These are phyloP conservation scores for Camellia granthamiana DNA, from an alignment of 148 eudicot species.

Conservation along the genomic window DNA sequence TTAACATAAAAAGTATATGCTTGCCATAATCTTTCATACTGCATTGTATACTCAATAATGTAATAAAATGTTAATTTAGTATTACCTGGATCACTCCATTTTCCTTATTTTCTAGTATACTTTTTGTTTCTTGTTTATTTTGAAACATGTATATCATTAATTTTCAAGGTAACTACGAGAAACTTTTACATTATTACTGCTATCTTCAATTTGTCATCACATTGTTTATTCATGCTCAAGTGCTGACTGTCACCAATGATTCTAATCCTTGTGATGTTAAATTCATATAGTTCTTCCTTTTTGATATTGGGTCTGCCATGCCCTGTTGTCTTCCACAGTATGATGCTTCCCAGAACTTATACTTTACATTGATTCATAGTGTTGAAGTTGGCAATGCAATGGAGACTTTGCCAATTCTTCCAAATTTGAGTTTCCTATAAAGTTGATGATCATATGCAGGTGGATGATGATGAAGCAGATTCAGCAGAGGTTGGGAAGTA, in stretches of 20 bases:
- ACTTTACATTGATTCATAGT: too few relatives aligned
- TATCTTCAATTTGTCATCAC: neutral
- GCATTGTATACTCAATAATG: neutral
- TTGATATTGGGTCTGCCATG: neutral
- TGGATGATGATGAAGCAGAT: constrained; percentile 67
- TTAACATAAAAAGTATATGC: neutral
- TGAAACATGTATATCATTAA: neutral
- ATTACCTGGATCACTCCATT: neutral
- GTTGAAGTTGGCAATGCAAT: neutral
- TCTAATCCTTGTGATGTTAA: neutral
- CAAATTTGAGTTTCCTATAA: constrained; percentile 6
- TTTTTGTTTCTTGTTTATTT: neutral
- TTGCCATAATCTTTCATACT: neutral
- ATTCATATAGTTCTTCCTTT: neutral
- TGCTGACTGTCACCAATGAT: neutral
- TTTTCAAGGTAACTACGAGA: neutral
- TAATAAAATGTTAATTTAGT: neutral
- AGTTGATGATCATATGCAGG: constrained; percentile 29
- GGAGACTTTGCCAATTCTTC: neutral
- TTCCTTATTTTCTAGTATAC: neutral
- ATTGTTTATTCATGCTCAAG: neutral
- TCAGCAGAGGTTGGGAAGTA: constrained; percentile 49
- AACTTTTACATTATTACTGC: neutral
- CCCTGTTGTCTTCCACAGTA: neutral
- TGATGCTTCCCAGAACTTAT: neutral